phyloP scores from a whole-genome alignment of 2,329 filamentous ascomycete species.

The Diaporthe citri region DNA sequence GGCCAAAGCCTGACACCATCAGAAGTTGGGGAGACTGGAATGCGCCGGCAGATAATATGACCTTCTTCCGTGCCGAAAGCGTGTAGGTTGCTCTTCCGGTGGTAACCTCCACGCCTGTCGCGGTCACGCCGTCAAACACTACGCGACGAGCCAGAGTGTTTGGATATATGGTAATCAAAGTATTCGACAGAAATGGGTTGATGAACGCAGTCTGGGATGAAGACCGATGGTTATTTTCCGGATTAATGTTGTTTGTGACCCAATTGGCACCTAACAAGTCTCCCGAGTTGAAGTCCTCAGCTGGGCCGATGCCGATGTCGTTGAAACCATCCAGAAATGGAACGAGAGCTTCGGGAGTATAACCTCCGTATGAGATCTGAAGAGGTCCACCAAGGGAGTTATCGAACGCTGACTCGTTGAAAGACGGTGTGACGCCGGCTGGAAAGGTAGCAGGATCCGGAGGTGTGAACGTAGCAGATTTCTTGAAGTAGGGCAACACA shows the following conservation, averaged over 20 bases:
- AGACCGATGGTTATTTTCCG: conserved; percentile 7
- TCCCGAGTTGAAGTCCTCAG: conserved; percentile 13
- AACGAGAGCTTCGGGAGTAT: conserved; percentile 1
- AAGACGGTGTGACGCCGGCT: neutral
- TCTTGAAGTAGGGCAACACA: conserved; percentile 14
- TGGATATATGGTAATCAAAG: neutral
- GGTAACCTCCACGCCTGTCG: conserved; percentile 46
- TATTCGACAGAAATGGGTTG: neutral
- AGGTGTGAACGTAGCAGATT: conserved; percentile 2
- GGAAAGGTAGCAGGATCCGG: conserved; percentile 5
- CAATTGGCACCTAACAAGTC: conserved; percentile 6
- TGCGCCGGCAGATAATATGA: conserved; percentile 57
- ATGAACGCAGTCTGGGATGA: conserved; percentile 16
- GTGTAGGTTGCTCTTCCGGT: conserved; percentile 37
- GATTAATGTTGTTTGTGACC: conserved; percentile 18
- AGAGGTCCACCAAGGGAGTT: neutral
- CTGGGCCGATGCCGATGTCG: neutral
- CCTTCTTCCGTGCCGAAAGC: conserved; percentile 46
- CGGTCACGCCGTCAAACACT: conserved; percentile 34
- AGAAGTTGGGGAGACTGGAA: conserved; percentile 57
- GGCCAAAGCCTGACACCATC: conserved; percentile 49
- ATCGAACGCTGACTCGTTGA: conserved; percentile 5
- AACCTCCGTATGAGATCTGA: conserved; percentile 11
- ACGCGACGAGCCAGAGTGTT: conserved; percentile 23
- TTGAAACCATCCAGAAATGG: conserved; percentile 20